These are phyloP conservation scores for Fusarium lyarnte DNA, from an alignment of 2,329 filamentous ascomycete genomes.

Conservation along the genomic window DNA sequence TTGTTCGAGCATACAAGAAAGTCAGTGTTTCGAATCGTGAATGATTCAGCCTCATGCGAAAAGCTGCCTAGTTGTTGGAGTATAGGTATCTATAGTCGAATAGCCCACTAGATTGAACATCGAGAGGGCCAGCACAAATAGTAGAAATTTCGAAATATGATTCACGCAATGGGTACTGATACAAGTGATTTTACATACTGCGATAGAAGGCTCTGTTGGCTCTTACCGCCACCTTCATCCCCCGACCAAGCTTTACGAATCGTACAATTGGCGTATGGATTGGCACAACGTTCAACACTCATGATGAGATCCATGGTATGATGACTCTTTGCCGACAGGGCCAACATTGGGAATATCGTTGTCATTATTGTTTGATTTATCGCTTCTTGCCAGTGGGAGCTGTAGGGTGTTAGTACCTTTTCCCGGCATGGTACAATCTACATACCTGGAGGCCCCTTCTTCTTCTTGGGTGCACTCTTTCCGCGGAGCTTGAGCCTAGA, in stretches of 20 bases:
- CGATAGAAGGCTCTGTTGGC: constrained; percentile 8
- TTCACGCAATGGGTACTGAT: constrained; percentile 28
- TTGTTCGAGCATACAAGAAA: not conserved
- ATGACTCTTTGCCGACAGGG: not conserved
- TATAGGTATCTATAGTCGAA: not conserved
- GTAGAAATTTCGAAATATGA: not conserved
- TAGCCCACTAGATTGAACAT: not conserved
- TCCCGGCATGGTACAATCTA: not conserved
- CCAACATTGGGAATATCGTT: constrained; percentile 23
- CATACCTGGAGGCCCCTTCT: constrained; percentile 64
- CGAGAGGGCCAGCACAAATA: not conserved
- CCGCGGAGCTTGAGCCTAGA: constrained; percentile 78
- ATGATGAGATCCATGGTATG: not conserved
- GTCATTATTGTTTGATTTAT: constrained; percentile 34
- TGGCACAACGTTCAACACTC: not conserved
- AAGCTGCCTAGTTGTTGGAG: not conserved
- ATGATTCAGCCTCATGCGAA: not conserved
- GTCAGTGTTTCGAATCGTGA: not conserved
- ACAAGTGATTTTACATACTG: constrained; percentile 42
- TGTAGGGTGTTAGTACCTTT: constrained; percentile 30
- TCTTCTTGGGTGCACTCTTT: constrained; percentile 91
- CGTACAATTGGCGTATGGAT: not conserved
- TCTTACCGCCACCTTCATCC: constrained; percentile 1
- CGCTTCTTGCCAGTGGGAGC: constrained; percentile 46
- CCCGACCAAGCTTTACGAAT: not conserved